Evolutionary conservation across 305 asterid species (phyloP), one percentile per base, ranked within the genome.

Genomic region (Rubia occidens): DNA sequence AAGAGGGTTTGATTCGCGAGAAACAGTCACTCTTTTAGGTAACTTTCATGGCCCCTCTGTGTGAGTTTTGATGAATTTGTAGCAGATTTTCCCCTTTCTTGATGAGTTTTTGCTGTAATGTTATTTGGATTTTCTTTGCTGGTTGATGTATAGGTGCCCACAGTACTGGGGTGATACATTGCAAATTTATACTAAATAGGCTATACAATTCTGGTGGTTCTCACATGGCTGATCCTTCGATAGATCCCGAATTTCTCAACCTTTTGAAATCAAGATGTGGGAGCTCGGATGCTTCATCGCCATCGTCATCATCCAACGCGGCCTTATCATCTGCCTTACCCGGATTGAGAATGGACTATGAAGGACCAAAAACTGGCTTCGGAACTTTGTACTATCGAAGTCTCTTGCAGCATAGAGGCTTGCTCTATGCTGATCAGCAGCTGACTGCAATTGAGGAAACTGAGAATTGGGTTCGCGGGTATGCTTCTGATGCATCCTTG

Each of bases 91-190:
- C 45, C 17, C 39, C 44, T 17, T 21, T 21, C 29, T 37, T 44
- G 42, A 21, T 21, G 62, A 67, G 35, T 56, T 47, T 14, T 10
- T 15, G 4, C 39, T 26, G 5, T 47, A 15, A 47, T 43, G 13
- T 61, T 11, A 42, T 62, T 18, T 24, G 35, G 54, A 53, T 29
- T 40, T 21, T 54, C 6, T 4, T 56, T 26, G 68, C 56, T 13
- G 24, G 17, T 75, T 54, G 17, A 11, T 18, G 11, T 58, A 13
- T 68, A 89, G 98, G 96, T 65, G 93, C 88, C 51, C 97, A 90
- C 82, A 93, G 96, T 80, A 86, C 85, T 6, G 98, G 98, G 65
- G 79, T 76, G 70, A 75, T 92, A 51, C 95, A 86, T 77, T 88
- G 97, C 85, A 74, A 74, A 44, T 88, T 88, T 82, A 69, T 93